Percentiles rank a stretch among this genome's conserved stretches.
These are phyloP conservation scores for Pseudopithomyces maydicus DNA, from an alignment of 2,329 filamentous ascomycete genomes.

Conservation along the genomic window DNA sequence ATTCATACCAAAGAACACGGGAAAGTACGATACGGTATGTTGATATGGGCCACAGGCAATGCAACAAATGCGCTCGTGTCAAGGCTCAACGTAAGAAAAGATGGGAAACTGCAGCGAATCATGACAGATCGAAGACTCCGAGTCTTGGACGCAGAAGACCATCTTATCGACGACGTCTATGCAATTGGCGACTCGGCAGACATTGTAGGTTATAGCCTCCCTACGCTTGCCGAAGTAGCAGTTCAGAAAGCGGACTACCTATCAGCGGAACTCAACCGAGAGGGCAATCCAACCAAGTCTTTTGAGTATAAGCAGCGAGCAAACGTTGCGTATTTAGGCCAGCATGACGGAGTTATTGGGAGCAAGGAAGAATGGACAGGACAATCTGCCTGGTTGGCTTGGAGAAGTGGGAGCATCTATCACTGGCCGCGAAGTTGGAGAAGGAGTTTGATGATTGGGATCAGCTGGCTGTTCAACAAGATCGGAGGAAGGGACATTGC, in stretches of 20 bases:
- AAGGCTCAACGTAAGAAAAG: constrained; percentile 1
- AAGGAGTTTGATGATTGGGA: neutral
- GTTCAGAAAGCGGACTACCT: constrained; percentile 3
- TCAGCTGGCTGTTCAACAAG: constrained; percentile 5
- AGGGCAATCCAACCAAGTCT: neutral
- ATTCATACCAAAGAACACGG: constrained; percentile 1
- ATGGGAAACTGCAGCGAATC: constrained; percentile 2
- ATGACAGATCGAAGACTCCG: neutral
- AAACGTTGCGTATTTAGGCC: constrained; percentile 2
- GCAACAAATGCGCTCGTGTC: neutral
- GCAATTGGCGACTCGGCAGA: constrained; percentile 4
- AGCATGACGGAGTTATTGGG: constrained; percentile 3
- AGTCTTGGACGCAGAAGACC: neutral
- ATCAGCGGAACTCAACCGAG: neutral
- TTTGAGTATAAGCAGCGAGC: constrained; percentile 1
- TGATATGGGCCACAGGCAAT: constrained; percentile 4
- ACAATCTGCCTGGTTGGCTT: constrained; percentile 3
- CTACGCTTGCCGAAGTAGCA: constrained; percentile 2
- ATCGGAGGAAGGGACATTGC: constrained; percentile 4
- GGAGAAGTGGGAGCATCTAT: constrained; percentile 5
- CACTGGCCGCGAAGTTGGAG: constrained; percentile 6
- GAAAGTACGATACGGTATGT: neutral
- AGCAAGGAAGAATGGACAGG: constrained; percentile 3
- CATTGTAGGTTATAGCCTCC: neutral
- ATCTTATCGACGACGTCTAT: neutral